Percentiles rank a stretch among this genome's conserved stretches.
These are phyloP conservation scores for Plasmopara halstedii DNA, from an alignment of 352 stramenopile genomes.

Conservation along the genomic window DNA sequence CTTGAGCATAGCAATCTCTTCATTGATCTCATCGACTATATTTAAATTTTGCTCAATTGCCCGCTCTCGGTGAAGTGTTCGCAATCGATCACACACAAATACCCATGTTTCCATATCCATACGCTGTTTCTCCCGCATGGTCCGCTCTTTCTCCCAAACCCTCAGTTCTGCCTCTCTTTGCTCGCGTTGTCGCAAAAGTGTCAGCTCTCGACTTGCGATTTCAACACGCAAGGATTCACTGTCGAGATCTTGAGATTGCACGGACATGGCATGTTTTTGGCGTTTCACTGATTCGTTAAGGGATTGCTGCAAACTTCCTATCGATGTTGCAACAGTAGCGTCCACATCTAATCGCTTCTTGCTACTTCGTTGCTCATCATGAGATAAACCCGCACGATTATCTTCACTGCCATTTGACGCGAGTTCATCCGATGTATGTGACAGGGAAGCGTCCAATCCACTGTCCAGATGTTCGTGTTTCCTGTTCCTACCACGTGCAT, in stretches of 20 bases:
- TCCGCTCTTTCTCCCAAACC: constrained; percentile 26
- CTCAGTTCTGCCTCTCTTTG: constrained; percentile 22
- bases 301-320: constrained; percentile 2
- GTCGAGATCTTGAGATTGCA: background rate
- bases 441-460: constrained; percentile 2
- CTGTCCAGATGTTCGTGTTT: constrained; percentile 11
- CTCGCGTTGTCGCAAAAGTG: constrained; percentile 21
- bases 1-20: constrained; percentile 29
- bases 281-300: constrained; percentile 11
- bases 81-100: constrained; percentile 27
- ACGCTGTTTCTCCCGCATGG: constrained; percentile 19
- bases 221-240: constrained; percentile 12
- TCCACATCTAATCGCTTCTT: constrained; percentile 7
- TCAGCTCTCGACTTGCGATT: constrained; percentile 25
- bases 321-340: constrained; percentile 1
- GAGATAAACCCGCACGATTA: background rate
- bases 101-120: constrained; percentile 31
- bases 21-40: constrained; percentile 21
- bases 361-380: constrained; percentile 9
- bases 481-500: constrained; percentile 2
- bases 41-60: constrained; percentile 15
- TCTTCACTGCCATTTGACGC: constrained; percentile 1
- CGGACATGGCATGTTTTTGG: constrained; percentile 1
- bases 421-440: constrained; percentile 5
- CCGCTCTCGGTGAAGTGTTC: constrained; percentile 23